These are phyloP conservation scores for Bacidia rubella DNA, from an alignment of 495 filamentous ascomycete genomes.

Conservation along the genomic window DNA sequence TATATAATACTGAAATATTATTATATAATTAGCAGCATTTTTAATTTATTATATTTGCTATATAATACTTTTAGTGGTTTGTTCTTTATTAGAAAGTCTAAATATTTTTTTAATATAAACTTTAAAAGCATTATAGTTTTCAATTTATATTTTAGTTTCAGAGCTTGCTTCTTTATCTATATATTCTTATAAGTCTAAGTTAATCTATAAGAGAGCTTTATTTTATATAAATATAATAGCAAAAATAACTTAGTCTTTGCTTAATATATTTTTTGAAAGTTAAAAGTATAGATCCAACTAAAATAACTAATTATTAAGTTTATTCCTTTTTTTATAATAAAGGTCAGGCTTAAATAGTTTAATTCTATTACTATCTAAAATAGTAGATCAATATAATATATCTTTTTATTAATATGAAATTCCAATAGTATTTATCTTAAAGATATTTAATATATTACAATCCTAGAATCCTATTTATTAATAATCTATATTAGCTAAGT, in stretches of 20 bases:
- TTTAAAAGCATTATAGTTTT: neutral
- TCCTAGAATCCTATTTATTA: neutral
- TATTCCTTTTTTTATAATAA: neutral
- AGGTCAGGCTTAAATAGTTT: neutral
- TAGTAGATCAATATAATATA: too few relatives aligned
- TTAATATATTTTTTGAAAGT: too few relatives aligned
- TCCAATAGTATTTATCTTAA: neutral
- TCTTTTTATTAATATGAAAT: too few relatives aligned
- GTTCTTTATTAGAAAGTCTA: neutral
- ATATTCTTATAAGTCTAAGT: neutral
- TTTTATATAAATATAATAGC: neutral
- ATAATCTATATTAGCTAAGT: too few relatives aligned
- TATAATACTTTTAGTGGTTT: neutral
- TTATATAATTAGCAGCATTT: neutral
- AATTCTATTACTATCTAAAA: neutral
- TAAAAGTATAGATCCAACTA: too few relatives aligned
- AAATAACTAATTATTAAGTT: too few relatives aligned
- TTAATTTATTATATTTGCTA: neutral
- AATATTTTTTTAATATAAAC: neutral
- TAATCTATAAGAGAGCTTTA: neutral
- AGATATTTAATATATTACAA: neutral
- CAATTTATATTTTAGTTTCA: neutral
- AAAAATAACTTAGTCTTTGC: neutral
- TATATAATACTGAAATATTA: slow-evolving; percentile 1
- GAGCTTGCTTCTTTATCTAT: neutral